Conservation (phyloP, 139 green algal species). For the Prasinococcaceae sp. region DNA sequence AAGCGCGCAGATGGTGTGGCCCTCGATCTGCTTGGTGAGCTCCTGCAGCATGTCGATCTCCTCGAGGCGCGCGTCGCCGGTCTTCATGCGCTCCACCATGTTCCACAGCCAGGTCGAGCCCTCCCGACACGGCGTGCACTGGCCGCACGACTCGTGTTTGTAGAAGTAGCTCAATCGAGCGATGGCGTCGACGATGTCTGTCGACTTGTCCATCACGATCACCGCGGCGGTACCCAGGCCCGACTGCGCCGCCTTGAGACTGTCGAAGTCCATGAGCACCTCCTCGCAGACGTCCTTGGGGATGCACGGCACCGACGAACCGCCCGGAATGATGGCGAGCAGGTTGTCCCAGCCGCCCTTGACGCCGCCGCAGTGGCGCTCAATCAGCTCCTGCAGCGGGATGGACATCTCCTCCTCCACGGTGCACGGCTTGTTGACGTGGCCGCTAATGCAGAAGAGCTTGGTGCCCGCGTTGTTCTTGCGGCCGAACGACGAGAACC, state of each 20-base stretch:
- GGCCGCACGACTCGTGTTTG: conserved; percentile 96
- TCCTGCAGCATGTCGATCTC: conserved; percentile 98
- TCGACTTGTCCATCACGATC: conserved; percentile 99
- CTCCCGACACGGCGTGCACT: conserved; percentile 97
- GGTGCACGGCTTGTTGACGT: conserved; percentile 95
- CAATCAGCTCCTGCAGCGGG: conserved; percentile 86
- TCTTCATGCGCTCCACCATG: conserved; percentile 33
- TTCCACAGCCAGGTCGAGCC: conserved; percentile 72
- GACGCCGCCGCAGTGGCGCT: conserved; percentile 85
- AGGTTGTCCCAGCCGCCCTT: conserved; percentile 96
- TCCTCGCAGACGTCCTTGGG: conserved; percentile 69
- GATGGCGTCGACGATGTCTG: conserved; percentile 93
- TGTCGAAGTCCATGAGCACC: conserved; percentile 97
- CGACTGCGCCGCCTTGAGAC: conserved; percentile 69
- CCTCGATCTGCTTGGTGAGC: conserved; percentile 87
- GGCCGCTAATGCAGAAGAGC: conserved; percentile 95
- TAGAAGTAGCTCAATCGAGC: conserved; percentile 92
- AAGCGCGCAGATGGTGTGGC: conserved; percentile 96
- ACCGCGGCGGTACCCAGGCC: conserved; percentile 91
- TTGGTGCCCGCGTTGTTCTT: conserved; percentile 97
- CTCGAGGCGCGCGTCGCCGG: conserved; percentile 68
- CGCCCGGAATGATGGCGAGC: conserved; percentile 91
- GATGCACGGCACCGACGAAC: conserved; percentile 82
- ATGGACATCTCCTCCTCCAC: conserved; percentile 99
- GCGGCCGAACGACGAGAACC: conserved; percentile 85